Evolutionary conservation across 768 basidiomycete genomes (phyloP).

Genomic region (Pseudohyphozyma bogoriensis): DNA sequence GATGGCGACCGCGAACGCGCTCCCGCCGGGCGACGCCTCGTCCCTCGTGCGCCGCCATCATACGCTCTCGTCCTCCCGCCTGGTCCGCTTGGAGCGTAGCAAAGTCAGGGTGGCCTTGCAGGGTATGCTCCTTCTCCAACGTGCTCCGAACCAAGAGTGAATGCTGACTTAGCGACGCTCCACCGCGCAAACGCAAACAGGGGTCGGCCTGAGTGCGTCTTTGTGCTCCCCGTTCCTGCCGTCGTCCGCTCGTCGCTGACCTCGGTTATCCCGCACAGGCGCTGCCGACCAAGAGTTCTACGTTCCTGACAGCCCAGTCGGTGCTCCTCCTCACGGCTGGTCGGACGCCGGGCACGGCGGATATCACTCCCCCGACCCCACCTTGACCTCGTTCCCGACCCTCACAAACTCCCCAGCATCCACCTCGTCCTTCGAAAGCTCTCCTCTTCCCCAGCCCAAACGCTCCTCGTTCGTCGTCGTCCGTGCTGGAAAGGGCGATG

Average conservation of each 20-base stretch:
- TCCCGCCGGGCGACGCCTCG: too few relatives aligned
- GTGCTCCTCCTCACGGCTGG: constrained; percentile 5
- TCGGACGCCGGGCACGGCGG: constrained; percentile 15
- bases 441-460: constrained; percentile 2
- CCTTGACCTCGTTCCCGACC: not conserved
- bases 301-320: constrained; percentile 21
- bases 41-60: not conserved
- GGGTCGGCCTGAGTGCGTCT: not conserved
- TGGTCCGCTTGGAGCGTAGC: constrained; percentile 21
- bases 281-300: constrained; percentile 24
- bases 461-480: constrained; percentile 24
- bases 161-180: too few relatives aligned
- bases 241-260: not conserved
- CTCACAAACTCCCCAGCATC: not conserved
- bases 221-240: too few relatives aligned
- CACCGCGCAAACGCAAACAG: not conserved
- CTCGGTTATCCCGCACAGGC: not conserved
- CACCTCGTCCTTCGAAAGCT: not conserved
- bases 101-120: constrained; percentile 1
- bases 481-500: constrained; percentile 22
- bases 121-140: not conserved
- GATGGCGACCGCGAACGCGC: not conserved
- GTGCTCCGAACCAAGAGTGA: too few relatives aligned
- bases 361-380: not conserved
- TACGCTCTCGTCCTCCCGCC: constrained; percentile 1